Conservation (phyloP, 2,329 filamentous ascomycete genomes). For the Onygenales sp. region DNA sequence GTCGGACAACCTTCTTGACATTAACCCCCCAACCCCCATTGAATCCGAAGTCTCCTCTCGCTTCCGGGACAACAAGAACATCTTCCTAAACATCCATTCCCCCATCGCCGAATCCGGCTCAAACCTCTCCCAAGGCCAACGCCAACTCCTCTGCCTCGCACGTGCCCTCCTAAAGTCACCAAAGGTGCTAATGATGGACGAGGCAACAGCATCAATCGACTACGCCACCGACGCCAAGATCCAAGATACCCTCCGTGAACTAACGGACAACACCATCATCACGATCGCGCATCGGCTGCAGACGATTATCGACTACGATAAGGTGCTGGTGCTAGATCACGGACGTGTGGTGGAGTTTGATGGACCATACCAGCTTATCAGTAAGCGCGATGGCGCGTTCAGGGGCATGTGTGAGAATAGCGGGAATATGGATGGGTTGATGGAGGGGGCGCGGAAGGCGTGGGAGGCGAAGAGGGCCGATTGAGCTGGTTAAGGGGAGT, state of each 20-base stretch:
- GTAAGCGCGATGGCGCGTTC: conserved; percentile 58
- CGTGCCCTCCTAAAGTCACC: conserved; percentile 85
- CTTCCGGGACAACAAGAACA: conserved; percentile 72
- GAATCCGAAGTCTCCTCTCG: conserved; percentile 7
- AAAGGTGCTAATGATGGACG: conserved; percentile 96
- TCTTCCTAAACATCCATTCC: conserved; percentile 80
- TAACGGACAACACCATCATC: conserved; percentile 79
- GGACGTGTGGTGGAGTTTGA: conserved; percentile 80
- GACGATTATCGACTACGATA: conserved; percentile 97
- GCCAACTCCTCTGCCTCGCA: conserved; percentile 87
- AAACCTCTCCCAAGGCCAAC: conserved; percentile 91
- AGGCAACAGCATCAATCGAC: conserved; percentile 95
- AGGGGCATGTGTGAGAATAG: conserved; percentile 60
- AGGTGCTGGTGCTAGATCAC: conserved; percentile 87
- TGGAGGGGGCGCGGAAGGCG: conserved; percentile 45
- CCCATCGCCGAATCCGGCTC: conserved; percentile 81
- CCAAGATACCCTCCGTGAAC: conserved; percentile 88
- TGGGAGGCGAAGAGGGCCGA: conserved; percentile 34
- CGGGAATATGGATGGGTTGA: conserved; percentile 51
- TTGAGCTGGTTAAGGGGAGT: conserved; percentile 19
- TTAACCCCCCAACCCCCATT: conserved; percentile 9
- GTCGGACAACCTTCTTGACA: not conserved
- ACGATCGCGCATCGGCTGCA: conserved; percentile 93
- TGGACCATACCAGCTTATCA: conserved; percentile 76
- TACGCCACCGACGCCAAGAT: conserved; percentile 94